Conservation (phyloP, 306 rosid species). For the Lathyrus tuberosus region DNA sequence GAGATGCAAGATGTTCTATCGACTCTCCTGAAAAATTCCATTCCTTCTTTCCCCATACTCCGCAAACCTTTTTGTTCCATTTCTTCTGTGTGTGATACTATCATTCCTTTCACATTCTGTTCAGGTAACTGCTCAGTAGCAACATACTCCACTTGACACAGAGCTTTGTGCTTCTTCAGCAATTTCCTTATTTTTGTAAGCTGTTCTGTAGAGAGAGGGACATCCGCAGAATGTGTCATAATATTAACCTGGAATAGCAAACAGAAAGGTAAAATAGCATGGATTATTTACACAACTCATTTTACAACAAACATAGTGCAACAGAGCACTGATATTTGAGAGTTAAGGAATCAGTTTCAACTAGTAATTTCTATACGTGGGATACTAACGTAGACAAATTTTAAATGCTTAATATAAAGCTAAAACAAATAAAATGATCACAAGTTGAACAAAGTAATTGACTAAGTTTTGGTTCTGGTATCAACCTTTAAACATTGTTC, state of each 20-base stretch:
- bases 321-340: slow-evolving; percentile 30
- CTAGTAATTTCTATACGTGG: slow-evolving; percentile 22
- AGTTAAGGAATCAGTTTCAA: slow-evolving; percentile 17
- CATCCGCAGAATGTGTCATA: slow-evolving; percentile 77
- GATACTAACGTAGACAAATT: not conserved
- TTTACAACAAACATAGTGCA: slow-evolving; percentile 26
- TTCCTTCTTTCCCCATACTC: slow-evolving; percentile 51
- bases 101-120: slow-evolving; percentile 43
- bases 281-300: slow-evolving; percentile 17
- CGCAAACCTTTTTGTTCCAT: slow-evolving; percentile 41
- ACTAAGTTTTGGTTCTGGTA: slow-evolving; percentile 1
- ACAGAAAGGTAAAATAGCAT: slow-evolving; percentile 39
- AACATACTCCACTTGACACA: slow-evolving; percentile 54
- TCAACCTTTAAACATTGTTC: slow-evolving; percentile 25
- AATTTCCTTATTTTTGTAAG: slow-evolving; percentile 72
- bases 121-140: slow-evolving; percentile 48
- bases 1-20: slow-evolving; percentile 62
- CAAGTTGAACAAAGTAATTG: slow-evolving; percentile 19
- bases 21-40: slow-evolving; percentile 65
- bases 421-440: slow-evolving; percentile 29
- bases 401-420: slow-evolving; percentile 28
- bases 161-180: slow-evolving; percentile 73
- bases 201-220: slow-evolving; percentile 76
- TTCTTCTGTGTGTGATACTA: slow-evolving; percentile 49
- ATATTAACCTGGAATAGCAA: slow-evolving; percentile 74